Conservation (phyloP, 148 eudicot genomes). For the Nepenthes gracilis region DNA sequence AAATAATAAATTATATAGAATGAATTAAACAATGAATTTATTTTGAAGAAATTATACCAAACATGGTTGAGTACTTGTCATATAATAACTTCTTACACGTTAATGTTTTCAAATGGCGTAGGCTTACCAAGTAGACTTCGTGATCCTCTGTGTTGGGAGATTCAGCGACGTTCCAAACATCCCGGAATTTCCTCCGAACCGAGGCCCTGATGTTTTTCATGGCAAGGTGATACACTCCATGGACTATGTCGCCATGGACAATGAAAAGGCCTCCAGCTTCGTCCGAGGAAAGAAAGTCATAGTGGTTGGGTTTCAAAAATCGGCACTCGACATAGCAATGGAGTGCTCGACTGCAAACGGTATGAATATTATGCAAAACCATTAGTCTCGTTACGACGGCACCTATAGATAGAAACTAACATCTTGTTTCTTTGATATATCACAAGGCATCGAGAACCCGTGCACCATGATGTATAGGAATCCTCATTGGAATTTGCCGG, state of each 20-base stretch:
- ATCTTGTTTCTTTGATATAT: background rate
- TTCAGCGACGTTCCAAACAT: conserved; percentile 28
- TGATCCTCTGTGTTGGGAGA: conserved; percentile 29
- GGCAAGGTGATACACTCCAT: conserved; percentile 35
- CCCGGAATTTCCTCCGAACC: conserved; percentile 18
- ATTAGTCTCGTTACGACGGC: no score
- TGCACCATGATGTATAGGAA: conserved; percentile 46
- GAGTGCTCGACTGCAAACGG: conserved; percentile 22
- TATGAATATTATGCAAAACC: background rate
- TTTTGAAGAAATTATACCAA: no score
- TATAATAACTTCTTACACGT: background rate
- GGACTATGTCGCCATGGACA: conserved; percentile 32
- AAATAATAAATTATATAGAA: no score
- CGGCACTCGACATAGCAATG: conserved; percentile 31
- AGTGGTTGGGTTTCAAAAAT: conserved; percentile 32
- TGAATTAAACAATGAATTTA: no score
- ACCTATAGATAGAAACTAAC: background rate
- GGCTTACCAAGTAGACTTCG: conserved; percentile 30
- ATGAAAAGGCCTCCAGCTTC: conserved; percentile 7
- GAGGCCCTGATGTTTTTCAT: conserved; percentile 15
- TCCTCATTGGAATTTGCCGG: conserved; percentile 51
- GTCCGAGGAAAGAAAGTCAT: conserved; percentile 22
- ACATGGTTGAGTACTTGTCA: background rate
- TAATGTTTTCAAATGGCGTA: background rate
- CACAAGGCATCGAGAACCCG: conserved; percentile 41